A percentile compares a stretch with the other conserved stretches of the same genome.
These are phyloP conservation scores for Lycium barbarum DNA, from an alignment of 257 asterid species.

Conservation along the genomic window DNA sequence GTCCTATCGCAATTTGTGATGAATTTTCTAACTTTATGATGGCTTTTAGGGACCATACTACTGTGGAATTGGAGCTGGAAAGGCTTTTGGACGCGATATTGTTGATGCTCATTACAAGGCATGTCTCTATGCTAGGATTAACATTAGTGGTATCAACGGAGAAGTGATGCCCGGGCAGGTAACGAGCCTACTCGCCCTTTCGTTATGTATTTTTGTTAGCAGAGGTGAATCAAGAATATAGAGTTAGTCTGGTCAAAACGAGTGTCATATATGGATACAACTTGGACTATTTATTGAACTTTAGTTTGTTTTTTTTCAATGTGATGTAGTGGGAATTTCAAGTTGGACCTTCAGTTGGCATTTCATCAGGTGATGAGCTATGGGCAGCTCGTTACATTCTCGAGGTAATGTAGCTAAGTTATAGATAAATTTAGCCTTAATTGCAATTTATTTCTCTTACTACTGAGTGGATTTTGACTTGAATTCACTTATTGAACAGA, in stretches of 20 bases:
- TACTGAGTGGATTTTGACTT: not conserved
- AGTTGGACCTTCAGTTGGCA: conserved; percentile 93
- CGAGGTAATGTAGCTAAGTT: conserved; percentile 56
- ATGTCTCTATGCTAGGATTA: conserved; percentile 77
- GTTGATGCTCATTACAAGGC: conserved; percentile 91
- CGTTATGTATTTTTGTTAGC: not conserved
- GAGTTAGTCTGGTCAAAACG: not conserved
- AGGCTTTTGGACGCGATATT: conserved; percentile 87
- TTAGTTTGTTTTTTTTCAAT: not conserved
- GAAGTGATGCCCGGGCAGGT: conserved; percentile 99
- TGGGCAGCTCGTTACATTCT: conserved; percentile 95
- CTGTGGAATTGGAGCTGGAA: conserved; percentile 86
- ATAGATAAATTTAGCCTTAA: not conserved
- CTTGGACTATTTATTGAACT: not conserved
- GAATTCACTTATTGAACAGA: conserved; percentile 48
- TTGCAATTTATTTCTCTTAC: not conserved
- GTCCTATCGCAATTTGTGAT: not conserved
- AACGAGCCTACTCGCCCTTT: not conserved
- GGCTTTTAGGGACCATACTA: conserved; percentile 80
- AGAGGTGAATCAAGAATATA: not conserved
- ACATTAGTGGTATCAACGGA: conserved; percentile 86
- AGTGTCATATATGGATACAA: not conserved
- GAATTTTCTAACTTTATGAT: not conserved
- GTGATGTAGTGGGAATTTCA: conserved; percentile 85
- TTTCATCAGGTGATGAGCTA: conserved; percentile 84